Percentiles rank a stretch among this genome's conserved stretches.
Conservation (phyloP, 169 alveolate genomes). For the Fabrea salina region DNA sequence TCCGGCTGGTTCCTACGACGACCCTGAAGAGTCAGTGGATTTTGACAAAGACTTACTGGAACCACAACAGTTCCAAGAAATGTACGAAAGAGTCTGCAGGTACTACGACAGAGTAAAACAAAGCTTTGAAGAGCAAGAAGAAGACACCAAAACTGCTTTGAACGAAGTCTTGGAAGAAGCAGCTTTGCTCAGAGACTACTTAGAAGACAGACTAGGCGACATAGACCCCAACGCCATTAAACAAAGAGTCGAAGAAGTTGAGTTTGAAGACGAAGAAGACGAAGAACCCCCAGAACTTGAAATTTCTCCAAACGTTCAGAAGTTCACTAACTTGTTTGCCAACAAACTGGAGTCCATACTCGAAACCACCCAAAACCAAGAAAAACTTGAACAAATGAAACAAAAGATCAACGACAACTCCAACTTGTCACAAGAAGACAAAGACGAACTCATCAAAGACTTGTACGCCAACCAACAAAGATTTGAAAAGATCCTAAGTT, state of each 20-base stretch:
- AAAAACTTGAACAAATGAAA: not conserved
- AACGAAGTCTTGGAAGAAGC: conserved; percentile 7
- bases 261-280: not conserved
- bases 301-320: no score
- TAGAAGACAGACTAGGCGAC: conserved; percentile 1
- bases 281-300: not conserved
- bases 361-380: no score
- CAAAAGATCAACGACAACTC: not conserved
- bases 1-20: not conserved
- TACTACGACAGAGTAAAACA: not conserved
- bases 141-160: not conserved
- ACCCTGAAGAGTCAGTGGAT: not conserved
- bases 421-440: not conserved
- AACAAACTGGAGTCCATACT: no score
- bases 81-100: not conserved
- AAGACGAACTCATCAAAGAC: conserved; percentile 2
- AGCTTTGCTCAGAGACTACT: not conserved
- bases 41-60: conserved; percentile 21
- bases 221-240: not conserved
- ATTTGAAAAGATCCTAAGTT: not conserved
- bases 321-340: no score
- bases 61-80: conserved; percentile 3
- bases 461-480: conserved; percentile 2
- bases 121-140: not conserved
- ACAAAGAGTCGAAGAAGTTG: not conserved